phyloP scores from a whole-genome alignment of 768 basidiomycete genomes.

The Trametes elegans region DNA sequence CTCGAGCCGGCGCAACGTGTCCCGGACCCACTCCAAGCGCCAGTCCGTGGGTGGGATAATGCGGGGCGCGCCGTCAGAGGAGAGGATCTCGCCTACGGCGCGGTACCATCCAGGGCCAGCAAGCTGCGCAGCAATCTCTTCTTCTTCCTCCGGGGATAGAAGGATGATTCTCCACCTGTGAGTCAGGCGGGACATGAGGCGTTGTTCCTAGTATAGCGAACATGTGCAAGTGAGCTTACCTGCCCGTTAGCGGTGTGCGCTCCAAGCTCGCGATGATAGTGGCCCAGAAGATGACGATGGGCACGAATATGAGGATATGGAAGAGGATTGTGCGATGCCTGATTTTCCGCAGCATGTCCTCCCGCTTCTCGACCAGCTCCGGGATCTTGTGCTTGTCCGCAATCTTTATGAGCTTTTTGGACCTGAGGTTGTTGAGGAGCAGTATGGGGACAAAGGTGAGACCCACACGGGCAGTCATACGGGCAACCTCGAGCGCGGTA shows the following conservation, averaged over 20 bases:
- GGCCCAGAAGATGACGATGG: conserved; percentile 59
- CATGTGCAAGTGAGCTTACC: conserved; percentile 43
- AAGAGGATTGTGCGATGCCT: conserved; percentile 48
- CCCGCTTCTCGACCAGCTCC: conserved; percentile 52
- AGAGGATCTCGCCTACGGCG: conserved; percentile 77
- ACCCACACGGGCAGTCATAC: conserved; percentile 67
- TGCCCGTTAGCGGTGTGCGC: conserved; percentile 80
- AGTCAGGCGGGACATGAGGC: not conserved
- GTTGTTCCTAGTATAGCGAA: not conserved
- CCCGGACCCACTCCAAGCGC: conserved; percentile 85
- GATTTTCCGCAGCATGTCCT: conserved; percentile 45
- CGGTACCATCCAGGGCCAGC: conserved; percentile 85
- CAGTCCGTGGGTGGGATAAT: conserved; percentile 79
- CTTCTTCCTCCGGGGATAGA: conserved; percentile 91
- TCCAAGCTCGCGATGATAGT: conserved; percentile 74
- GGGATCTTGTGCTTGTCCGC: conserved; percentile 47
- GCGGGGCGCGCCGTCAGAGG: conserved; percentile 55
- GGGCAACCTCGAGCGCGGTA: conserved; percentile 65
- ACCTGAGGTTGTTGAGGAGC: conserved; percentile 54
- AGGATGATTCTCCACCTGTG: conserved; percentile 82
- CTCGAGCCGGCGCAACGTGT: conserved; percentile 78
- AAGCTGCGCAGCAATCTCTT: conserved; percentile 79
- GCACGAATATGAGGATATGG: conserved; percentile 58
- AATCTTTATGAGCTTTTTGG: conserved; percentile 48
- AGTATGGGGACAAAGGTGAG: conserved; percentile 75